Evolutionary conservation across 345 rosid genomes (phyloP), one percentile per base, ranked within the genome.

Genomic region (Microthlaspi erraticum): DNA sequence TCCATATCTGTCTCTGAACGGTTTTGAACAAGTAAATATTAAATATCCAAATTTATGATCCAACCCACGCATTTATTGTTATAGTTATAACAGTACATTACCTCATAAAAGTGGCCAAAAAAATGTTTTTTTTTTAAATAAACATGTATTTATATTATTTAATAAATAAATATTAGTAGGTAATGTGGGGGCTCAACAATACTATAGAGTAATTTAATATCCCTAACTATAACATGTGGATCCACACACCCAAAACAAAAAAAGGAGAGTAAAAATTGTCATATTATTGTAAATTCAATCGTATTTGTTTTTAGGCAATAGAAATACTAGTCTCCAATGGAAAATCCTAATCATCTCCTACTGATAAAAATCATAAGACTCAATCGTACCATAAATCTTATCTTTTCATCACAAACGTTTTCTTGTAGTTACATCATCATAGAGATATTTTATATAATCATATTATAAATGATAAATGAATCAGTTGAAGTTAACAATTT

Each of bases 21-120:
- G 57, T 66, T 60, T 57, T 60, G 57, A 63, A 39, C 54, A 63
- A 48, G 70, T 62, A 69, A 58, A 29, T 68, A 39, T 62, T 69
- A 63, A 69, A 63, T 70, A 55, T 32, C 46, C 60, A 8, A 56
- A 69, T 63, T 76, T 76, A 62, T 62, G 16, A 69, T 55, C 66
- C 79, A 76, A 62, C 79, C 53, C 13, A 69, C 66, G 17, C 71
- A 76, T 76, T 76, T 76, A 69, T 75, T 76, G 34, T 31, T 68
- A 5, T 61, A 38, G 62, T 62, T 46, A 68, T 60, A 55, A 46
- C 60, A 48, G 46, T 49, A 62, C 76, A 20, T 19, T 57, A 39
- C 2, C 37, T 73, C 66, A 16, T 43, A 45, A 62, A 43, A 62
- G 29, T 68, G 58, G 9, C 71, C 26, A 49, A 44, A 34, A 38